Evolutionary conservation across 768 basidiomycete genomes (phyloP), one percentile per base, ranked within the genome.

Genomic region (Kwoniella botswanensis): DNA sequence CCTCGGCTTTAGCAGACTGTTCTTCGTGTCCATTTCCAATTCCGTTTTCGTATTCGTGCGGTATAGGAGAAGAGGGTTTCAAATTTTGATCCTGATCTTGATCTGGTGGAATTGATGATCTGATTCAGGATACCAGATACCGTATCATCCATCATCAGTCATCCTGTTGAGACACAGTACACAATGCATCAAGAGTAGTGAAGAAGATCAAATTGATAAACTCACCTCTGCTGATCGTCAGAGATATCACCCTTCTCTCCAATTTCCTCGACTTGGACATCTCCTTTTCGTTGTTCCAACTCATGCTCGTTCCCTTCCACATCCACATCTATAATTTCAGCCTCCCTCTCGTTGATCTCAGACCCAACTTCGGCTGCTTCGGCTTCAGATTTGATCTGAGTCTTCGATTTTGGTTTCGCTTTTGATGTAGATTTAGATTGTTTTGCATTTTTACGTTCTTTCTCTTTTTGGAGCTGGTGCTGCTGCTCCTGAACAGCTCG

Each of bases 1-100:
- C 67, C n/a, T 56, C 56, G 7, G 50, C 65, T 15, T 42, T 29
- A 21, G 35, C n/a, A n/a, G n/a, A n/a, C n/a, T n/a, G n/a, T n/a
- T n/a, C n/a, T n/a, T n/a, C n/a, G n/a, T n/a, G n/a, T 22, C 9
- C 6, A 63, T 63, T n/a, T 15, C 12, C 61, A 18, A 1, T 50
- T 10, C 43, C 41, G 2, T 44, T 15, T 2, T 24, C 5, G 22
- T 50, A 17, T 18, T 50, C 13, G 18, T 50, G 46, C 13, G 12
- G 12, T 4, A 17, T 18, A 50, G 46, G 46, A 50, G 46, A 50
- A 18, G 46, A 50, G 6, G 6, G 1, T 35, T 35, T 35, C 6
- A 7, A 6, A 35, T 35, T 35, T 35, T 7, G 35, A 35, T 35
- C 35, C 35, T 35, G 35, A 35, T 35, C 35, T 35, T 7, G 35